Evolutionary conservation across 202 grass and related monocot species (phyloP).

Genomic region (Panicum virgatum): DNA sequence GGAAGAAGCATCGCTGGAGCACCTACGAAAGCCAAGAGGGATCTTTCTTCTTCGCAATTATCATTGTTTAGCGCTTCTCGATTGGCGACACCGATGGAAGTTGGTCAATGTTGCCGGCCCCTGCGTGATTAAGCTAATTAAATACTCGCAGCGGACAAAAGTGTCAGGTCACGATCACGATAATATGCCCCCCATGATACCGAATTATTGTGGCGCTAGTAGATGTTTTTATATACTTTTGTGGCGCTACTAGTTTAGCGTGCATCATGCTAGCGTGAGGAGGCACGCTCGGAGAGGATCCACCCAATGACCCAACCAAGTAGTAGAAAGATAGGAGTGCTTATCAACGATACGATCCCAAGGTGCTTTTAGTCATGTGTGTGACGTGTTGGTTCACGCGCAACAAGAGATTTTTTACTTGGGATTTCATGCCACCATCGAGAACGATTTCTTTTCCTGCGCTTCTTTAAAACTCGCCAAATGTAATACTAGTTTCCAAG

Average conservation of each 20-base stretch:
- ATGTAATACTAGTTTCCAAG: no score
- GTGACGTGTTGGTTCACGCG: no score
- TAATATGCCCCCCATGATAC: not conserved
- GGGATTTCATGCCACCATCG: no score
- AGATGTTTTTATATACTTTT: no score
- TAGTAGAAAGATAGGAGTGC: no score
- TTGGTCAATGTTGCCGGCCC: not conserved
- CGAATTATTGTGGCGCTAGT: not conserved
- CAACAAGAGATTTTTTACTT: no score
- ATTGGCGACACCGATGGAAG: conserved; percentile 13
- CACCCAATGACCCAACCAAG: no score
- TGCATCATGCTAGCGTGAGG: not conserved
- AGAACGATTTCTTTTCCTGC: no score
- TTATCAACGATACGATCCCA: no score
- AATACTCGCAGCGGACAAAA: not conserved
- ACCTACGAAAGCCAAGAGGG: not conserved
- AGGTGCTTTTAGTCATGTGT: no score
- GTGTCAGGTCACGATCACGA: no score
- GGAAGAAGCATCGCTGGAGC: not conserved
- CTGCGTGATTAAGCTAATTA: not conserved
- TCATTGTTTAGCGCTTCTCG: not conserved
- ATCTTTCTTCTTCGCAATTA: not conserved
- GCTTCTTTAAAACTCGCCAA: no score
- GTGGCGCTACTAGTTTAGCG: not conserved
- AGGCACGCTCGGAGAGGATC: not conserved